Percentiles rank a stretch among this genome's conserved stretches.
Conservation (phyloP, 257 asterid genomes). For the Fraxinus excelsior region DNA sequence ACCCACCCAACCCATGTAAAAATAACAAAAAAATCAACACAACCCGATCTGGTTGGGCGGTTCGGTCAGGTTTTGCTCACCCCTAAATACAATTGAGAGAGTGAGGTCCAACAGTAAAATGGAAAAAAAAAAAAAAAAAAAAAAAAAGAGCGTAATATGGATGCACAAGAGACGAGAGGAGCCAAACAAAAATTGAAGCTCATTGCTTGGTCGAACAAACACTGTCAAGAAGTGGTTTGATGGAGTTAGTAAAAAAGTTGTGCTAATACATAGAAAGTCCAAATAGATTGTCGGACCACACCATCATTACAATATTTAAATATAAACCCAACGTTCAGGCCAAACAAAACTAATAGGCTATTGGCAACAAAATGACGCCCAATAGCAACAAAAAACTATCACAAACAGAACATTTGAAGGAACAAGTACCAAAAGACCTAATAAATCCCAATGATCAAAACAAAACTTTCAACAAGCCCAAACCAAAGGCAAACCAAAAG, state of each 20-base stretch:
- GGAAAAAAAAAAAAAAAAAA: background rate
- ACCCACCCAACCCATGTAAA: no score
- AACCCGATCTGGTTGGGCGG: no score
- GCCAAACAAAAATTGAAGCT: background rate
- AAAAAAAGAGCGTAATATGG: background rate
- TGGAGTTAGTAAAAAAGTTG: background rate
- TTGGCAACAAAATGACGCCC: background rate
- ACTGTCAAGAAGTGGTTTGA: background rate
- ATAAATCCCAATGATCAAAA: background rate
- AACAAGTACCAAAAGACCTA: background rate
- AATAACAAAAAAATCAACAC: no score
- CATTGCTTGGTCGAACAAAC: background rate
- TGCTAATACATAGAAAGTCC: background rate
- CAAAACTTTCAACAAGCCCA: background rate
- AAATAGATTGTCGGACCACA: background rate
- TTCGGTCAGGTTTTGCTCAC: no score
- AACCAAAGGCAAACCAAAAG: background rate
- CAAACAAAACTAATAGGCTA: background rate
- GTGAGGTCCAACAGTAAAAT: background rate
- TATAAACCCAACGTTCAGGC: background rate
- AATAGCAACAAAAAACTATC: background rate
- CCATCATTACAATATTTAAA: background rate
- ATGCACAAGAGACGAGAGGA: background rate
- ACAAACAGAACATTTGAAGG: background rate
- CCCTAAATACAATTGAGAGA: background rate